A percentile compares a stretch with the other conserved stretches of the same genome.
Evolutionary conservation across 1,284 basidiomycete species (phyloP).

Genomic region (Moesziomyces sp.): DNA sequence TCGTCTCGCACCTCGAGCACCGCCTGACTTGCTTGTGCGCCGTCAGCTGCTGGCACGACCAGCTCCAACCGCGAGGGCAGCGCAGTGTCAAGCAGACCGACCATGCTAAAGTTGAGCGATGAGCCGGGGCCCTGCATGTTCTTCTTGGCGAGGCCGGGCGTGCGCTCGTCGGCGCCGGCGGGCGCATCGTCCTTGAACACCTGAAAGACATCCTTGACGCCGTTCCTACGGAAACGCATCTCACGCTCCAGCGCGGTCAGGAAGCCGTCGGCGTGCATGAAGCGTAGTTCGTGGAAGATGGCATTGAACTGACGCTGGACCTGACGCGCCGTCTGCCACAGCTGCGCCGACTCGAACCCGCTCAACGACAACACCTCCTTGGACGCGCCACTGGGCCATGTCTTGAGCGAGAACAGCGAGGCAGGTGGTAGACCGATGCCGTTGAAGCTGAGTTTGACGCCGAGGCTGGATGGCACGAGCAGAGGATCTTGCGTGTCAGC

Average conservation of each 20-base stretch:
- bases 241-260: slow-evolving; percentile 38
- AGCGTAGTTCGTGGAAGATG: slow-evolving; percentile 35
- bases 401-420: slow-evolving; percentile 26
- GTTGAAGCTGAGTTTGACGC: slow-evolving; percentile 37
- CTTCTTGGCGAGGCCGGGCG: slow-evolving; percentile 42
- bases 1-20: slow-evolving; percentile 16
- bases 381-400: neutral
- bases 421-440: slow-evolving; percentile 37
- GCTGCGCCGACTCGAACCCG: slow-evolving; percentile 19
- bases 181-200: slow-evolving; percentile 20
- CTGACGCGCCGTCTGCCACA: slow-evolving; percentile 42
- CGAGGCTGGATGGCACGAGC: slow-evolving; percentile 23
- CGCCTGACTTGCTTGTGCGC: neutral
- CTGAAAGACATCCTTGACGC: slow-evolving; percentile 43
- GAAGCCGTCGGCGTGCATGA: slow-evolving; percentile 44
- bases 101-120: slow-evolving; percentile 50
- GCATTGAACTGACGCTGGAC: slow-evolving; percentile 41
- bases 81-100: slow-evolving; percentile 31
- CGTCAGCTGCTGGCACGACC: slow-evolving; percentile 3
- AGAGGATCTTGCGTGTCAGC: slow-evolving; percentile 15
- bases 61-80: slow-evolving; percentile 16
- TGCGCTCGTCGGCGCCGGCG: slow-evolving; percentile 22
- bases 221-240: slow-evolving; percentile 36
- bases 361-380: neutral
- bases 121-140: slow-evolving; percentile 52